Evolutionary conservation across 2,329 filamentous ascomycete genomes (phyloP).

Genomic region (Trichoderma gracile): DNA sequence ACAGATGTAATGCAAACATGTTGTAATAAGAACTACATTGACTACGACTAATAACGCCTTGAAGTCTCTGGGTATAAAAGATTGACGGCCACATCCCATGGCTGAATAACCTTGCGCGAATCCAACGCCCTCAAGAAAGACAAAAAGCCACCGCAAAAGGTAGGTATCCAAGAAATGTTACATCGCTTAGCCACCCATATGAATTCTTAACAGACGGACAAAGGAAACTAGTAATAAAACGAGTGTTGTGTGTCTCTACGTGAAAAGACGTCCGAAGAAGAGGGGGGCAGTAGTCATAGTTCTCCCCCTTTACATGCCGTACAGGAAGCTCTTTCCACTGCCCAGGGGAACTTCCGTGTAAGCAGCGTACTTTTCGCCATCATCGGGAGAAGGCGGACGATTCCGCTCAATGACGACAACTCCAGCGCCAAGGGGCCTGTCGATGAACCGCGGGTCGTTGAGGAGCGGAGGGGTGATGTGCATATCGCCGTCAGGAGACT

Average conservation of each 20-base stretch:
- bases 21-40: not conserved
- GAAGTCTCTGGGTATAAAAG: constrained; percentile 12
- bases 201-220: not conserved
- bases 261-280: not conserved
- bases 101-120: constrained; percentile 10
- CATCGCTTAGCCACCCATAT: constrained; percentile 2
- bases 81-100: constrained; percentile 7
- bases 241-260: not conserved
- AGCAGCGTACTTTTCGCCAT: constrained; percentile 12
- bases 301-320: constrained; percentile 33
- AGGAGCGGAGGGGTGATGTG: constrained; percentile 38
- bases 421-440: constrained; percentile 27
- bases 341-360: constrained; percentile 38
- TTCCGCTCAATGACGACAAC: constrained; percentile 16
- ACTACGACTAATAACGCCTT: not conserved
- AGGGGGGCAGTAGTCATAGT: not conserved
- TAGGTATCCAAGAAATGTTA: not conserved
- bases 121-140: not conserved
- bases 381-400: constrained; percentile 9
- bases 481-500: constrained; percentile 32
- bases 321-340: constrained; percentile 41
- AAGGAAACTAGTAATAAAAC: not conserved
- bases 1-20: not conserved
- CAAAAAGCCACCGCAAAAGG: constrained; percentile 5
- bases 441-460: constrained; percentile 33